Evolutionary conservation across 345 rosid species (phyloP), one percentile per base, ranked within the genome.

Genomic region (Streptanthus diversifolius): DNA sequence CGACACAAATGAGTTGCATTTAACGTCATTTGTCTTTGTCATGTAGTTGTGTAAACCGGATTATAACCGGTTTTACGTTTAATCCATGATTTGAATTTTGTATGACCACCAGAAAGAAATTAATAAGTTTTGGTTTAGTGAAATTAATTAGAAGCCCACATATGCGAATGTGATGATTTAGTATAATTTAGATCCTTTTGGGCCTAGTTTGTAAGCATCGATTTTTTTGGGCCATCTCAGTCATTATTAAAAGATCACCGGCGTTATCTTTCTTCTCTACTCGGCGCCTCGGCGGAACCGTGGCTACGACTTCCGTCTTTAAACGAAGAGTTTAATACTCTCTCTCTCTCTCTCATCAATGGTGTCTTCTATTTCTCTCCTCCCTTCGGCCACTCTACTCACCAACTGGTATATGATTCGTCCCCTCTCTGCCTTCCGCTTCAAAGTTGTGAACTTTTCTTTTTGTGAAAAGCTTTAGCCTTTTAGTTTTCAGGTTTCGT

Each of bases 361-460:
- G 87, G 82, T 73, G 56, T 37, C 81, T 41, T 64, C 79, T 62
- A 10, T 75, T 47, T 72, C 78, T 68, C 70, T 66, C 5, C 71
- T 74, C 9, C 61, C 78, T 67, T 56, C 77, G 15, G 37, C 79
- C 33, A 53, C 81, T 59, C 37, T 63, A 13, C 43, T 76, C 78
- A 56, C 39, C 58, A 44, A 30, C 67, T 67, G 81, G 90, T 86
- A 69, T 52, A 55, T 27, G 18, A 13, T 69, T 32, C 65, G 37
- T 8, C 14, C 21, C 48, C 58, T 63, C 40, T 75, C 2, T 22
- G 29, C 24, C 47, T 66, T 44, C 8, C 3, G 40, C 10, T 44
- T 53, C 14, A n/a, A n/a, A 30, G 24, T 36, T 33, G 27, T 30
- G 33, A 27, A 33, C 36, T 35, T 41, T 14, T 41, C 5, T 14